phyloP scores from a whole-genome alignment of 805 yeast species.

The Monosporozyma servazzii region DNA sequence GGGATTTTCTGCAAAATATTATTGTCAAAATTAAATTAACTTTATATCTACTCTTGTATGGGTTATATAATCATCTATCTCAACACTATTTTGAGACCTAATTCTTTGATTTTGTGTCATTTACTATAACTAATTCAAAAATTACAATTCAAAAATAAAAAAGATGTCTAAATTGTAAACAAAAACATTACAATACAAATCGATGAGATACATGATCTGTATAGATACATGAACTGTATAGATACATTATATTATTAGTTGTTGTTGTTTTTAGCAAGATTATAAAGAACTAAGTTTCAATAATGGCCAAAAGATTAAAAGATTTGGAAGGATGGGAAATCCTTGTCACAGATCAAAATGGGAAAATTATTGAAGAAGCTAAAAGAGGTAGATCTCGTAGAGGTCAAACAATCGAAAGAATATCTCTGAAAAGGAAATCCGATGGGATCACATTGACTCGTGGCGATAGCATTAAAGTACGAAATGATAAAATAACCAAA shows the following conservation, averaged over 20 bases:
- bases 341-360: conserved; percentile 14
- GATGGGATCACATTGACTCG: conserved; percentile 39
- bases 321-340: conserved; percentile 21
- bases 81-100: background rate
- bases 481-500: conserved; percentile 12
- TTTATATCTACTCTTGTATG: no score
- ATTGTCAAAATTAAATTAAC: no score
- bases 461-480: conserved; percentile 43
- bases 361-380: conserved; percentile 9
- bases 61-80: background rate
- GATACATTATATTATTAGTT: background rate
- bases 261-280: background rate
- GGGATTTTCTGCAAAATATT: background rate
- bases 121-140: background rate
- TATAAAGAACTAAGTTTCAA: background rate
- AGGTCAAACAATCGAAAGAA: conserved; percentile 4
- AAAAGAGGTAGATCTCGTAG: conserved; percentile 11
- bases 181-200: background rate
- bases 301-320: conserved; percentile 14
- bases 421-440: conserved; percentile 29
- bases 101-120: background rate
- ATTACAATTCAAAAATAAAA: background rate
- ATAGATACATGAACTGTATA: background rate
- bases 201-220: background rate
- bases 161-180: background rate